Percentiles rank a stretch among this genome's conserved stretches.
These are phyloP conservation scores for Scheffersomyces lignicola DNA, from an alignment of 1,139 yeast genomes.

Conservation along the genomic window DNA sequence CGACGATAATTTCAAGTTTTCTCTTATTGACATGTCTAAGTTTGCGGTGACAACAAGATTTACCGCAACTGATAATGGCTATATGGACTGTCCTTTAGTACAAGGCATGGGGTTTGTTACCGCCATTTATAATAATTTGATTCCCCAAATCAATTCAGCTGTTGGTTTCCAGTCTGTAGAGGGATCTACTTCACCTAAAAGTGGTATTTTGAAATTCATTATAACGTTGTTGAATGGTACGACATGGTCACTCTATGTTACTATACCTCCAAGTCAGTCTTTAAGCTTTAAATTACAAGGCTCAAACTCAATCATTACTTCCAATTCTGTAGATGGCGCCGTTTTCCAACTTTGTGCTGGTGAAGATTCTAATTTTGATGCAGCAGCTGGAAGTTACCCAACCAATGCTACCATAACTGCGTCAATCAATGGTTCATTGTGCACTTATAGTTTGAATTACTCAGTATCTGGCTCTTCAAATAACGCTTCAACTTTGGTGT, in stretches of 20 bases:
- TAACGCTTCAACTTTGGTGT: conserved; percentile 36
- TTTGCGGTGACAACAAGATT: conserved; percentile 33
- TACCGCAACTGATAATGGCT: conserved; percentile 14
- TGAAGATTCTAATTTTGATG: conserved; percentile 37
- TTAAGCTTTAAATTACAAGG: conserved; percentile 10
- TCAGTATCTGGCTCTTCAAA: conserved; percentile 28
- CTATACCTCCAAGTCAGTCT: conserved; percentile 18
- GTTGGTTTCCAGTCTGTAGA: conserved; percentile 60
- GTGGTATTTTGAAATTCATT: conserved; percentile 49
- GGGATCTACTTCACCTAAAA: conserved; percentile 3
- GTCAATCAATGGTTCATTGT: conserved; percentile 22
- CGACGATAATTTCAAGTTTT: conserved; percentile 19
- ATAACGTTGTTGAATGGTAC: conserved; percentile 43
- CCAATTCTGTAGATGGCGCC: conserved; percentile 44
- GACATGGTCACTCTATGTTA: conserved; percentile 50
- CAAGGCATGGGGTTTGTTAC: conserved; percentile 74
- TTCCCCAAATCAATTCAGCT: conserved; percentile 57
- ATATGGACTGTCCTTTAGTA: conserved; percentile 34
- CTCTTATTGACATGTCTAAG: conserved; percentile 31
- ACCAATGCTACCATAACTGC: conserved; percentile 26
- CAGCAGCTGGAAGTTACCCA: conserved; percentile 24
- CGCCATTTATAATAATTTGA: conserved; percentile 55
- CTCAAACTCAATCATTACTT: conserved; percentile 10
- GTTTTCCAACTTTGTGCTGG: conserved; percentile 55
- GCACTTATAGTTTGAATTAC: conserved; percentile 32